Evolutionary conservation across 306 rosid species (phyloP).

Genomic region (Sophora flavescens): DNA sequence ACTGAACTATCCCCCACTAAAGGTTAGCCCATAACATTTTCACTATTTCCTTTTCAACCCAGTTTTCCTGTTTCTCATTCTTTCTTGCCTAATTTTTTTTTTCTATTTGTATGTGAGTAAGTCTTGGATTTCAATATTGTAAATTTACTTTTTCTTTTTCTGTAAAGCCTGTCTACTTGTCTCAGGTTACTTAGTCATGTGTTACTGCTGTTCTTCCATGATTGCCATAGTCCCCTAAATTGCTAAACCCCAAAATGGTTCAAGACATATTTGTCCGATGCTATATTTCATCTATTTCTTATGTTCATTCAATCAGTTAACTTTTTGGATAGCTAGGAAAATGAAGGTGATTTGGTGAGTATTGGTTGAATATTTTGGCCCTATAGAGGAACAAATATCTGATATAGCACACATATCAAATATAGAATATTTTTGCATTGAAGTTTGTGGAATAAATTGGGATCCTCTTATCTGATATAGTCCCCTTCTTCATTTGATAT

Average conservation of each 20-base stretch:
- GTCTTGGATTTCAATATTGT: not conserved
- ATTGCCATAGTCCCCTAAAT: not conserved
- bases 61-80: not conserved
- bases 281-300: slow-evolving; percentile 14
- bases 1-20: slow-evolving; percentile 35
- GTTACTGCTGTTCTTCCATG: not conserved
- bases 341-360: not conserved
- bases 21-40: slow-evolving; percentile 53
- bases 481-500: not conserved
- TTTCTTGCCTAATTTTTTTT: not conserved
- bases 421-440: not conserved
- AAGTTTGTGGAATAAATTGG: slow-evolving; percentile 29
- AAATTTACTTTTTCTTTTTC: not conserved
- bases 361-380: slow-evolving; percentile 1
- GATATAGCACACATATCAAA: not conserved
- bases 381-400: slow-evolving; percentile 6
- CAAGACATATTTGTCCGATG: not conserved
- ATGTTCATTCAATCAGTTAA: not conserved
- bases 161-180: not conserved
- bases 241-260: not conserved
- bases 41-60: not conserved
- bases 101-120: not conserved
- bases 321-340: not conserved
- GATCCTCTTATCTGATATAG: not conserved
- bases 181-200: not conserved